Conservation (phyloP, 2,329 filamentous ascomycete genomes). For the Talaromyces sp. region DNA sequence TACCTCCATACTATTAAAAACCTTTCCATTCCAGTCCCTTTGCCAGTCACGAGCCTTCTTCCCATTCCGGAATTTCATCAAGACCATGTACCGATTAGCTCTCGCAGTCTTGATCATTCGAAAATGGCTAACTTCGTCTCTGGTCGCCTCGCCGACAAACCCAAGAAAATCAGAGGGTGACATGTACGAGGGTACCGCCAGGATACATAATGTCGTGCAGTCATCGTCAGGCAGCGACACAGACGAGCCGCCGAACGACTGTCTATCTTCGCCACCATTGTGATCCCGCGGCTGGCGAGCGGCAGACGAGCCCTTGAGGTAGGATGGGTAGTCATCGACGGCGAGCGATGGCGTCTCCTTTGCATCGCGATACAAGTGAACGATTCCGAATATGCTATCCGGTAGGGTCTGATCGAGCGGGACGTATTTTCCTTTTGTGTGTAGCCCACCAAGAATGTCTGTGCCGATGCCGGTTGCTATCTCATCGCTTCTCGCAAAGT, state of each 20-base stretch:
- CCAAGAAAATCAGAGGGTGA: conserved; percentile 85
- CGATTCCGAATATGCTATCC: conserved; percentile 83
- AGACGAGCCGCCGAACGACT: neutral
- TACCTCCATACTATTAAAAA: conserved; percentile 89
- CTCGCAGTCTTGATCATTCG: conserved; percentile 86
- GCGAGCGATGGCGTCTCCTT: conserved; percentile 63
- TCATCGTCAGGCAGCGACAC: conserved; percentile 44
- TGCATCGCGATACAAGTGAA: conserved; percentile 86
- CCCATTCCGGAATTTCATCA: conserved; percentile 84
- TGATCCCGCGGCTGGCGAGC: conserved; percentile 25
- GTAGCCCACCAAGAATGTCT: conserved; percentile 57
- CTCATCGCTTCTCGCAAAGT: conserved; percentile 25
- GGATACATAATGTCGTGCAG: conserved; percentile 85
- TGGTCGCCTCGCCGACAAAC: conserved; percentile 83
- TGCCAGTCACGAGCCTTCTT: conserved; percentile 75
- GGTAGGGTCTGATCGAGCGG: conserved; percentile 67
- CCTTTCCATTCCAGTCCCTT: conserved; percentile 82
- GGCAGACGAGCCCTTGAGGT: conserved; percentile 34
- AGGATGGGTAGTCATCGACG: conserved; percentile 42
- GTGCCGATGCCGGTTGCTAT: conserved; percentile 48
- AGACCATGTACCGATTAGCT: conserved; percentile 87
- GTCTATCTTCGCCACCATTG: neutral
- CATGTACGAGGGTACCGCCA: conserved; percentile 91
- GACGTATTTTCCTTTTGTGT: conserved; percentile 77
- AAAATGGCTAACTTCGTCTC: conserved; percentile 85